phyloP scores from a whole-genome alignment of 805 yeast genomes.

The Candida maesae region DNA sequence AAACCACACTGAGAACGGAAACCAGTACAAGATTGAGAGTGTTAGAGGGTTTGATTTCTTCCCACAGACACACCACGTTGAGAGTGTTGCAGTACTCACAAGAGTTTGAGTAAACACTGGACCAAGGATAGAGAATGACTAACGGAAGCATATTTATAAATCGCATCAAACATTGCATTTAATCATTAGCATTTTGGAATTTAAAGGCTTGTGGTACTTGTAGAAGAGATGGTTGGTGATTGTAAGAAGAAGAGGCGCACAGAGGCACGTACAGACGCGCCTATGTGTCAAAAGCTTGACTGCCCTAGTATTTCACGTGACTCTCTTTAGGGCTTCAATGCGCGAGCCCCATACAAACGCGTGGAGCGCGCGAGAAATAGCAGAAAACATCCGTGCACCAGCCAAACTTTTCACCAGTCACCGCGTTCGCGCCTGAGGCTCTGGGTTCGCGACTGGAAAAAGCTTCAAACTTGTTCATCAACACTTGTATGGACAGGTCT shows the following conservation, averaged over 20 bases:
- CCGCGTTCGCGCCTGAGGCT: slow-evolving; percentile 1
- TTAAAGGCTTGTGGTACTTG: too few species aligned
- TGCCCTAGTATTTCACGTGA: slow-evolving; percentile 9
- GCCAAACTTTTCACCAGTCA: slow-evolving; percentile 18
- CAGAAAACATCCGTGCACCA: slow-evolving; percentile 11
- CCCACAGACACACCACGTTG: slow-evolving; percentile 93
- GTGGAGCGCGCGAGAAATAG: neutral
- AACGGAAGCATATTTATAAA: too few species aligned
- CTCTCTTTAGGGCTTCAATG: slow-evolving; percentile 2
- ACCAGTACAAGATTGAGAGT: slow-evolving; percentile 67
- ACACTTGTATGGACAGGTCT: slow-evolving; percentile 1
- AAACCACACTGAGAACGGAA: slow-evolving; percentile 58
- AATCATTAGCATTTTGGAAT: too few species aligned
- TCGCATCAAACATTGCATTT: too few species aligned
- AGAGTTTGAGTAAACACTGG: slow-evolving; percentile 24
- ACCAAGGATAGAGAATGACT: too few species aligned
- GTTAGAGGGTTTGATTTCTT: slow-evolving; percentile 95
- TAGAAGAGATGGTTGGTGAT: too few species aligned
- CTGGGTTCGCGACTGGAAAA: slow-evolving; percentile 13
- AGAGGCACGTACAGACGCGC: too few species aligned
- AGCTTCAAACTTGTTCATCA: slow-evolving; percentile 15
- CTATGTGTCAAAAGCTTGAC: neutral
- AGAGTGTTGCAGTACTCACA: slow-evolving; percentile 72
- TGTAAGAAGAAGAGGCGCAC: neutral
- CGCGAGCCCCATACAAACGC: neutral